Conservation (phyloP, 805 yeast genomes). For the Starmerella stellata region DNA sequence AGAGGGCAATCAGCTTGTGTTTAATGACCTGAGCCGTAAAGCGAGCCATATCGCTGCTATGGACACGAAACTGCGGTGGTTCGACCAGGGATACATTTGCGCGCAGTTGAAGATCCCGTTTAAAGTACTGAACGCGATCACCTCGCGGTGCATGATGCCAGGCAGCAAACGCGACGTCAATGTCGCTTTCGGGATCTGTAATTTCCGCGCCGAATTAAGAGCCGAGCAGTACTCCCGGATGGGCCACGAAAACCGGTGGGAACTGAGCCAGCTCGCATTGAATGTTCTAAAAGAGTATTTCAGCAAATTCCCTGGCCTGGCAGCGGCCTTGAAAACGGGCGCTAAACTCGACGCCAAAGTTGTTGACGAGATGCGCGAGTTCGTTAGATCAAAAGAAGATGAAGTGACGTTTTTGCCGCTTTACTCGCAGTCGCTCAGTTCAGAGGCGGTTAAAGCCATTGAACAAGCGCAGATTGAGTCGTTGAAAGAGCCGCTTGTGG, state of each 20-base stretch:
- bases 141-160: constrained; percentile 47
- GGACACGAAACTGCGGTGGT: constrained; percentile 43
- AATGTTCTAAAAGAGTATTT: constrained; percentile 45
- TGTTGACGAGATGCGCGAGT: constrained; percentile 25
- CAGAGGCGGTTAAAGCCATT: constrained; percentile 43
- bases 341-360: constrained; percentile 13
- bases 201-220: constrained; percentile 59
- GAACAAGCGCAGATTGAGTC: constrained; percentile 28
- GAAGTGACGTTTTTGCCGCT: constrained; percentile 44
- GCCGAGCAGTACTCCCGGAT: constrained; percentile 75
- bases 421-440: constrained; percentile 62
- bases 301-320: constrained; percentile 35
- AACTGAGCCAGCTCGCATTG: constrained; percentile 58
- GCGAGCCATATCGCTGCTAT: constrained; percentile 43
- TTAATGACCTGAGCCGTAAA: constrained; percentile 43
- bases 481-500: constrained; percentile 24
- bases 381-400: constrained; percentile 31
- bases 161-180: constrained; percentile 34
- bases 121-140: constrained; percentile 25
- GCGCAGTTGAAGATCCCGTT: neutral
- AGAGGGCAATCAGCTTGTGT: too few relatives aligned
- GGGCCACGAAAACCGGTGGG: constrained; percentile 48
- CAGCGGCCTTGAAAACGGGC: constrained; percentile 18
- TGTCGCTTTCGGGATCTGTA: constrained; percentile 70
- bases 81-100: constrained; percentile 41